Evolutionary conservation across 768 basidiomycete genomes (phyloP), one percentile per base, ranked within the genome.

Genomic region (Boletus rubescentipes): DNA sequence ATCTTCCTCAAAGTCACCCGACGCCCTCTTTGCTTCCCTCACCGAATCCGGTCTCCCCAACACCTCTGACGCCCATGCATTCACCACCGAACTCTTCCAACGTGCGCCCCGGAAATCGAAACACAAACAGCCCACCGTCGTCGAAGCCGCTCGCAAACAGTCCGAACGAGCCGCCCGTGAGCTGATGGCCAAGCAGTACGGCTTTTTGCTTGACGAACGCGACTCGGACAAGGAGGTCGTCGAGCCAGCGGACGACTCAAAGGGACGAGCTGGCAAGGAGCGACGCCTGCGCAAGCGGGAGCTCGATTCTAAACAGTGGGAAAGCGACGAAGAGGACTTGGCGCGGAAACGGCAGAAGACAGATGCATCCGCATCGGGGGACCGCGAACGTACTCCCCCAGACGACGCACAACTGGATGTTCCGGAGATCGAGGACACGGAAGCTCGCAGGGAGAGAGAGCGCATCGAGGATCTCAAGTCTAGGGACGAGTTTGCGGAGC

Each of bases 401-500:
- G 50, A 63, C 1, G 78, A 79, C 20, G 75, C 77, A 43, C 54
- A 18, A 38, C 62, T 78, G 47, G 83, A 84, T 34, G 47, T 71
- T 10, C 72, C 70, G 41, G 66, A 96, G 67, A 91, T 90, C 46
- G 90, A 96, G 70, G 93, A 92, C 51, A 86, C 89, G 61, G 87
- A 84, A 0, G 73, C 71, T 23, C 78, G 86, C 45, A 81, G 67
- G 61, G 93, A 93, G 72, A 75, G 82, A 35, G 88, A 95, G 64
- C 79, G 91, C 21, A 51, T 84, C 43, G 82, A 88, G 65, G 97
- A 99, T 61, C 55, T 91, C 18, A 78, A 81, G 57, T 96, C 97
- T 57, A 79, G 97, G 55, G 97, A 99, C 69, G 96, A 87, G 15
- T 97, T 99, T 61, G 89, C 96, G 5, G 87, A 92, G 57, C 86